These are phyloP conservation scores for Blastomyces parvus DNA, from an alignment of 2,329 filamentous ascomycete species.

Conservation along the genomic window DNA sequence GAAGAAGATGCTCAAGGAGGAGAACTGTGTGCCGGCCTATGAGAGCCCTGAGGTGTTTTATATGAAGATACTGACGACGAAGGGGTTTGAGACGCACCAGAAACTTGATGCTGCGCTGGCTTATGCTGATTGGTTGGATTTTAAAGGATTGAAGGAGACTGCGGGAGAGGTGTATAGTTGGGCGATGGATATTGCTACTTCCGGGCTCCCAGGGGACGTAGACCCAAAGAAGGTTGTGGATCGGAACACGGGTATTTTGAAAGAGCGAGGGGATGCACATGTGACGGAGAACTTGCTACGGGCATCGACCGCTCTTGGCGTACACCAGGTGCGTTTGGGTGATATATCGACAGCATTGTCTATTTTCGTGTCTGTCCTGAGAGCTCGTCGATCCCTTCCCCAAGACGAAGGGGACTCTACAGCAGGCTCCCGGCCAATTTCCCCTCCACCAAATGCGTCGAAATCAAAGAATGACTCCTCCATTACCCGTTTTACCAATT, in stretches of 20 bases:
- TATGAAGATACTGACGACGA: slow-evolving; percentile 67
- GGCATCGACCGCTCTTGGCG: slow-evolving; percentile 66
- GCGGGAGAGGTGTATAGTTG: slow-evolving; percentile 65
- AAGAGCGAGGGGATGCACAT: slow-evolving; percentile 42
- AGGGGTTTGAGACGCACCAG: slow-evolving; percentile 69
- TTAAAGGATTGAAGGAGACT: slow-evolving; percentile 55
- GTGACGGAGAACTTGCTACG: slow-evolving; percentile 66
- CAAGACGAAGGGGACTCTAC: slow-evolving; percentile 23
- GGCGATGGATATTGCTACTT: slow-evolving; percentile 64
- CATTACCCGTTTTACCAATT: slow-evolving; percentile 31
- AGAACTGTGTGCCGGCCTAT: slow-evolving; percentile 63
- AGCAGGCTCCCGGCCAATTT: slow-evolving; percentile 16
- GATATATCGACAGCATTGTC: slow-evolving; percentile 63
- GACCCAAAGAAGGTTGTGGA: slow-evolving; percentile 47
- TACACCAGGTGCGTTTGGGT: slow-evolving; percentile 62
- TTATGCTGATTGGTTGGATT: slow-evolving; percentile 78
- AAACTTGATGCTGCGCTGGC: slow-evolving; percentile 70
- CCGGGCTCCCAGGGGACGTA: slow-evolving; percentile 36
- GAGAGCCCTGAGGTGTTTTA: slow-evolving; percentile 68
- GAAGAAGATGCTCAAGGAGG: slow-evolving; percentile 55
- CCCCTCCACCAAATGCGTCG: slow-evolving; percentile 7
- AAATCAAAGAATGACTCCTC: slow-evolving; percentile 20
- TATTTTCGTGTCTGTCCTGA: slow-evolving; percentile 74
- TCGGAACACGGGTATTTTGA: slow-evolving; percentile 53
- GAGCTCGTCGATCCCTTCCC: slow-evolving; percentile 57